Conservation (phyloP, 2,329 filamentous ascomycete species). For the Tolypocladium paradoxum region DNA sequence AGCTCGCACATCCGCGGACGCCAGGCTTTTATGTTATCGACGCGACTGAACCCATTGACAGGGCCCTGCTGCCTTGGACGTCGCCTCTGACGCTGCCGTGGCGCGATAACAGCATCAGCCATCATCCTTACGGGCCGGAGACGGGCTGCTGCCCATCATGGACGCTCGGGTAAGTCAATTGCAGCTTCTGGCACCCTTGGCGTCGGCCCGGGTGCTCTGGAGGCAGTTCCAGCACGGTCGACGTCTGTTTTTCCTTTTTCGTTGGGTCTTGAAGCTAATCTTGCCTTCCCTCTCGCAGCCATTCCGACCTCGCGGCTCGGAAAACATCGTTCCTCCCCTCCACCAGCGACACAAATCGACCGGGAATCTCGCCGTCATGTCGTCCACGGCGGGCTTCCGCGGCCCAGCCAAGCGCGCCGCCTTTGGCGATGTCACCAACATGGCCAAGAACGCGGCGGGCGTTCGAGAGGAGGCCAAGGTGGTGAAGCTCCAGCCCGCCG, state of each 20-base stretch:
- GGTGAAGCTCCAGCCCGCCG: constrained; percentile 17
- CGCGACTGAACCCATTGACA: constrained; percentile 1
- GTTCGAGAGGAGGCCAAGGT: constrained; percentile 24
- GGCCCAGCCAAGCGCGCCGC: constrained; percentile 60
- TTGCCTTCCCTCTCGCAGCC: constrained; percentile 16
- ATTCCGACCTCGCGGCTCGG: constrained; percentile 35
- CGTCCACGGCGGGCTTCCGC: constrained; percentile 19
- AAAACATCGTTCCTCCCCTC: constrained; percentile 43
- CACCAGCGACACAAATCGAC: constrained; percentile 80
- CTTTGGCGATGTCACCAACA: constrained; percentile 77
- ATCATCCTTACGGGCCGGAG: constrained; percentile 7
- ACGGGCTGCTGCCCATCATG: constrained; percentile 15
- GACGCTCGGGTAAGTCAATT: constrained; percentile 22
- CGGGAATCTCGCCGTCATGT: constrained; percentile 37
- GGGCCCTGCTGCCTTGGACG: constrained; percentile 4
- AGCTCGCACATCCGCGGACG: background rate
- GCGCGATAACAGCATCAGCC: constrained; percentile 11
- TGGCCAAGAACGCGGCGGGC: constrained; percentile 25
- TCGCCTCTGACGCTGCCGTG: constrained; percentile 5
- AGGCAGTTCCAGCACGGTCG: background rate
- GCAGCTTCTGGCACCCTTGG: background rate
- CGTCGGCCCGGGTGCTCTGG: background rate
- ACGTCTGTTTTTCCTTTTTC: background rate
- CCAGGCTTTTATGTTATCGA: constrained; percentile 7
- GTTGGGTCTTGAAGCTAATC: background rate